Base-by-base conservation (phyloP, 345 rosid species). In the Eucalyptus grandis region DNA sequence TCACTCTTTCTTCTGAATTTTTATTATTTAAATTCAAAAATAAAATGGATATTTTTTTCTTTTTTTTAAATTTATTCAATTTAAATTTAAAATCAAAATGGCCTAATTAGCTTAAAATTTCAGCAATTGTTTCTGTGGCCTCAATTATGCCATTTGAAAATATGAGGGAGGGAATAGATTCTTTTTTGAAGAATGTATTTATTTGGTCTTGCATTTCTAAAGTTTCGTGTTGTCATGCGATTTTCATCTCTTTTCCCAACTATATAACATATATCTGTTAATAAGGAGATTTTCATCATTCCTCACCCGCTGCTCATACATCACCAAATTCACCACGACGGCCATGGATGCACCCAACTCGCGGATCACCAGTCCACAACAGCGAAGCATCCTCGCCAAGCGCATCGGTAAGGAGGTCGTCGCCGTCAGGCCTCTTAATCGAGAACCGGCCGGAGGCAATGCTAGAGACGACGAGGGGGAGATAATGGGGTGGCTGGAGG, bases 401-500 rank as follows among this genome's bases (percentile, higher is more conserved):
- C 53, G 89, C 6, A 3, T 56, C 4, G 88, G 69, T 53, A 94
- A 94, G 86, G 86, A 82, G 72, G 56, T 91, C 2, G 47, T 87
- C 26, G 17, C 90, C 10, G 72, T 89, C 21, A 92, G 92, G 22
- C 89, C 89, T 30, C 92, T 91, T 27, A 88, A 90, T 86, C 91
- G 56, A 83, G 92, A 89, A 27, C 87, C 88, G 3, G 49, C 47
- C 24, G 46, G 34, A 77, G 47, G 47, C 15, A 9, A 77, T 4
- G 9, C 85, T 40, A 82, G 85, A 13, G 89, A 89, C 8, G 91
- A 87, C 47, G 82, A 40, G 14, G 60, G 49, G 16, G 26, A 31
- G 54, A 65, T 90, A 80, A 87, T 89, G 72, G 69, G 90, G 14
- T 93, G 95, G 95, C 87, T 92, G 6, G 34, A 85, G 46, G 50